A percentile compares a stretch with the other conserved stretches of the same genome.
Conservation (phyloP, 2,329 filamentous ascomycete species). For the Hawksworthiomyces lignivorus region DNA sequence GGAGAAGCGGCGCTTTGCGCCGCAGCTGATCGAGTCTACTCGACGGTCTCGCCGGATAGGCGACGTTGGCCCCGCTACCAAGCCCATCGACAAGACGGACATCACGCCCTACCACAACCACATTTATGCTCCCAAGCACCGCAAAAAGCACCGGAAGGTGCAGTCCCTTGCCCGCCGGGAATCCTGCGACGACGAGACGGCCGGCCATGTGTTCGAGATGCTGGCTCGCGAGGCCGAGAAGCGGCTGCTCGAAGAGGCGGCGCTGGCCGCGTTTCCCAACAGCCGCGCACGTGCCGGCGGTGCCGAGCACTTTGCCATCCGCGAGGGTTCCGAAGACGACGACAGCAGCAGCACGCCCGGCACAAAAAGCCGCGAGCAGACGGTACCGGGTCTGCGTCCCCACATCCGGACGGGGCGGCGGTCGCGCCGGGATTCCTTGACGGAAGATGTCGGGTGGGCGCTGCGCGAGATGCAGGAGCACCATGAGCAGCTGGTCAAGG, state of each 20-base stretch:
- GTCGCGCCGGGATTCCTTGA: slow-evolving; percentile 51
- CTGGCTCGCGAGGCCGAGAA: slow-evolving; percentile 74
- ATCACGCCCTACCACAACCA: slow-evolving; percentile 57
- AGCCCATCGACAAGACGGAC: slow-evolving; percentile 63
- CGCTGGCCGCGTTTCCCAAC: slow-evolving; percentile 68
- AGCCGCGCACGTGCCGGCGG: slow-evolving; percentile 62
- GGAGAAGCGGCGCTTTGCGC: slow-evolving; percentile 54
- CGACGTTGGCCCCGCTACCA: slow-evolving; percentile 54
- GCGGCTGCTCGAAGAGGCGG: slow-evolving; percentile 64
- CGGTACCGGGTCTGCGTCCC: slow-evolving; percentile 5
- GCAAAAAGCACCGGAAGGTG: slow-evolving; percentile 31
- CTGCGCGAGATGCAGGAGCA: slow-evolving; percentile 75
- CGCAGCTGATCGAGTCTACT: slow-evolving; percentile 75
- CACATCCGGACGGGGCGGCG: slow-evolving; percentile 12
- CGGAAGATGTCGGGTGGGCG: slow-evolving; percentile 61
- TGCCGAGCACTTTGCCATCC: slow-evolving; percentile 63
- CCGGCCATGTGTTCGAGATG: slow-evolving; percentile 69
- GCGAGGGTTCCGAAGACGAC: slow-evolving; percentile 55
- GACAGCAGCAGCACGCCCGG: slow-evolving; percentile 23
- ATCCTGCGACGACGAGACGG: slow-evolving; percentile 67
- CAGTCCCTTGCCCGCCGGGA: slow-evolving; percentile 48
- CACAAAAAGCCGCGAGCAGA: slow-evolving; percentile 11
- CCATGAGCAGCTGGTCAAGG: slow-evolving; percentile 55
- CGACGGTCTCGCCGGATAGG: slow-evolving; percentile 61
- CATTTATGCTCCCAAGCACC: slow-evolving; percentile 45